Evolutionary conservation across 1,284 basidiomycete species (phyloP).

Genomic region (Microbotryum violaceum): DNA sequence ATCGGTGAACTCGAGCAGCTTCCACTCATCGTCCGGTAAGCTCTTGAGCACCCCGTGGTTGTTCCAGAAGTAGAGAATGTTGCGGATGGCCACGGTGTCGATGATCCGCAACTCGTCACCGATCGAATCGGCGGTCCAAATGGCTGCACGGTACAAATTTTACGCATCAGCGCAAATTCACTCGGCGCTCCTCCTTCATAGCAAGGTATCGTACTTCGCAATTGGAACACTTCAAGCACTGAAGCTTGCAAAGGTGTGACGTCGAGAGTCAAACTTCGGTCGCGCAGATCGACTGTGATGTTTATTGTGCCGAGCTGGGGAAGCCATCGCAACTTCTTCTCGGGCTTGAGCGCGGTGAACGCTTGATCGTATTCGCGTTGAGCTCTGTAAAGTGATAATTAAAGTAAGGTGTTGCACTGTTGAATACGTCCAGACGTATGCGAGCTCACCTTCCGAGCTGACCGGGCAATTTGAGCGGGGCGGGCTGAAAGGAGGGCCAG

Average conservation of each 20-base stretch:
- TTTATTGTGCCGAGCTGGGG: slow-evolving; percentile 74
- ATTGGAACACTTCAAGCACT: slow-evolving; percentile 74
- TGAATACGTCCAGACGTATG: not conserved
- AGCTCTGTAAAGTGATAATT: slow-evolving; percentile 47
- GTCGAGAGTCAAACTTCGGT: slow-evolving; percentile 64
- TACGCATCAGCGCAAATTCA: not conserved
- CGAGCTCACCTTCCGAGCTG: slow-evolving; percentile 60
- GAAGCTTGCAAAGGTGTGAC: slow-evolving; percentile 81
- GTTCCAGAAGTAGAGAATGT: slow-evolving; percentile 73
- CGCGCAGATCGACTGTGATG: slow-evolving; percentile 68
- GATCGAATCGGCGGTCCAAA: slow-evolving; percentile 62
- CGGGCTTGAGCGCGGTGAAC: slow-evolving; percentile 73
- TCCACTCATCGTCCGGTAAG: slow-evolving; percentile 26
- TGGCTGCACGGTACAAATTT: slow-evolving; percentile 45
- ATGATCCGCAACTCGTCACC: slow-evolving; percentile 56
- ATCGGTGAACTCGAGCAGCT: slow-evolving; percentile 30
- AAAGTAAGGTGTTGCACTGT: slow-evolving; percentile 6
- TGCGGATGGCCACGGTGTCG: slow-evolving; percentile 56
- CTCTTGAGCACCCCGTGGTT: slow-evolving; percentile 65
- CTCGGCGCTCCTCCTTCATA: too few species aligned
- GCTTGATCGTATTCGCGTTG: slow-evolving; percentile 67
- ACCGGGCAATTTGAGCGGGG: slow-evolving; percentile 67
- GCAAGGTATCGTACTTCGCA: slow-evolving; percentile 47
- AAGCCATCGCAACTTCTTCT: slow-evolving; percentile 78
- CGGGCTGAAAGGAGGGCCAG: slow-evolving; percentile 75